Evolutionary conservation across 2,329 filamentous ascomycete species (phyloP), one percentile per base, ranked within the genome.

Genomic region (Botrytis sinoallii): DNA sequence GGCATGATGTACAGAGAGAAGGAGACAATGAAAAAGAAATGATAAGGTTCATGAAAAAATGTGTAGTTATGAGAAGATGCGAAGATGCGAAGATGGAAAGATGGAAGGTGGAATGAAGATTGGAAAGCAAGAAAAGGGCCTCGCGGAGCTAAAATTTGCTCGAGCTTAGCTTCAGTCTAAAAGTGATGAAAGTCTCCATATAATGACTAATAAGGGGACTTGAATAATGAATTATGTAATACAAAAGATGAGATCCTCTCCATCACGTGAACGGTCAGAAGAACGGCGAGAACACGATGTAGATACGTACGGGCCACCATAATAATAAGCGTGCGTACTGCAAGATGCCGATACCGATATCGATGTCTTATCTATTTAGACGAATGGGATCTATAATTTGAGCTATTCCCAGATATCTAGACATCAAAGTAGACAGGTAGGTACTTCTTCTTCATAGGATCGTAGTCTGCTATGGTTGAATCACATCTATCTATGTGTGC

Each of bases 1-100:
- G 79, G 75, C 80, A 81, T 81, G 75, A 44, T 80, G 76, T 61
- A 61, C 35, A 52, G 66, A 59, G 38, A 67, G 67, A 42, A 67
- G 55, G 57, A 73, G 55, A 52, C 20, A 63, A 32, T 32, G 57
- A 22, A 29, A 64, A 70, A 60, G 67, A 60, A 70, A 68, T 42
- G n/a, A 32, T 35, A 25, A 18, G 29, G 29, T 42, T 59, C 46
- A 57, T 52, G 46, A 66, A 40, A 42, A 60, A 18, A 14, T 16
- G 48, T 55, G 48, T 55, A 55, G 12, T 25, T n/a, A 57, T 42
- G 59, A 16, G 42, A 42, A 42, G 25, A 59, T n/a, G 22, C 16
- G 3, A 42, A 44, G 25, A 42, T 25, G 44, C 16, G n/a, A 16
- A 55, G 18, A 38, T n/a, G 29, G 16, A 66, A 22, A 55, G 22